phyloP scores from a whole-genome alignment of 2,329 filamentous ascomycete genomes.

The Talaromyces sp. region DNA sequence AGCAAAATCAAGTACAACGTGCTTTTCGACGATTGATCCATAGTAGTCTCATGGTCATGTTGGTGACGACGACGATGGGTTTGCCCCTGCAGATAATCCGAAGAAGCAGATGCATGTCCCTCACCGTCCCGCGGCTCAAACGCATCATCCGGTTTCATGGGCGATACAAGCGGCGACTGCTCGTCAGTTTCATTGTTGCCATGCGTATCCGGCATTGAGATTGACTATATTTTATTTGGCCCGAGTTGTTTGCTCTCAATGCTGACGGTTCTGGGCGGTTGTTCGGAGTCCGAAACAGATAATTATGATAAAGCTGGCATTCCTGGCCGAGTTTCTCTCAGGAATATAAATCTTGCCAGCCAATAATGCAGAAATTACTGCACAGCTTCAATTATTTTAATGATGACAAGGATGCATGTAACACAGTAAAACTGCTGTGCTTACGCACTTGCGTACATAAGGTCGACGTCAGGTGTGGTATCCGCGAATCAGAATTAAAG shows the following conservation, averaged over 20 bases:
- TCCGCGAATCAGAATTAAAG: neutral
- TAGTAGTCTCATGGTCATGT: constrained; percentile 20
- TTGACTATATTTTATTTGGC: too few species aligned
- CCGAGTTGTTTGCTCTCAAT: neutral
- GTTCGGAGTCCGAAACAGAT: neutral
- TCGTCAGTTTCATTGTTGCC: constrained; percentile 14
- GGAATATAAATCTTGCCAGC: neutral
- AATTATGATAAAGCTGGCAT: neutral
- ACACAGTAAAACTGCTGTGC: neutral
- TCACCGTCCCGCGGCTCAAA: constrained; percentile 8
- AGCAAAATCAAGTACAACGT: constrained; percentile 79
- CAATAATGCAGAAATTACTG: neutral
- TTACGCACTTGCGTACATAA: neutral
- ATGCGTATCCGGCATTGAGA: constrained; percentile 9
- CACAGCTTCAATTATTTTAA: neutral
- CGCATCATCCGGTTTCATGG: constrained; percentile 11
- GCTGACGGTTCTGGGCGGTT: neutral
- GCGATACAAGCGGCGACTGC: constrained; percentile 25
- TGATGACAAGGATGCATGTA: neutral
- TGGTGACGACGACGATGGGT: constrained; percentile 10
- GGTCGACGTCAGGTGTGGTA: neutral
- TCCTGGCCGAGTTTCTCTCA: neutral
- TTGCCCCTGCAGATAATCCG: neutral
- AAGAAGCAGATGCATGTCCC: neutral
- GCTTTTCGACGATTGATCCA: constrained; percentile 62